A percentile compares a stretch with the other conserved stretches of the same genome.
These are phyloP conservation scores for Parasitella parasitica DNA, from an alignment of 371 early-diverging fungal genomes.

Conservation along the genomic window DNA sequence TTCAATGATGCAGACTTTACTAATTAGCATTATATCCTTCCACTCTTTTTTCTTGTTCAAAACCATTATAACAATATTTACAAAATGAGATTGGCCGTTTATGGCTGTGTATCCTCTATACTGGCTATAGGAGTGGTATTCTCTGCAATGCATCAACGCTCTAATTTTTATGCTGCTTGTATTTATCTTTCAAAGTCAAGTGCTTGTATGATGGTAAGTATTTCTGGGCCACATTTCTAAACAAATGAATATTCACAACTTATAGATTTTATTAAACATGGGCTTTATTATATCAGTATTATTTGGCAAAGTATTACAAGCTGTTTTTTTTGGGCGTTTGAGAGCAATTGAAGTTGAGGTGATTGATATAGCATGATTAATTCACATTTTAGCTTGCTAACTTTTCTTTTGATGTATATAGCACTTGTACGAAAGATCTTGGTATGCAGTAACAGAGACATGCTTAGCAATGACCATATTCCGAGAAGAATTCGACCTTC, in stretches of 20 bases:
- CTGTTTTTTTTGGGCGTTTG: slow-evolving; percentile 88
- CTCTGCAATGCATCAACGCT: slow-evolving; percentile 72
- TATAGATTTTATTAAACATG: slow-evolving; percentile 79
- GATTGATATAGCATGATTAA: not conserved
- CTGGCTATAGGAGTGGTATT: slow-evolving; percentile 72
- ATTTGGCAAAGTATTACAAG: slow-evolving; percentile 71
- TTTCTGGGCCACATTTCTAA: not conserved
- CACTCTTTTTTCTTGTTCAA: not conserved
- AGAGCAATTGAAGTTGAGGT: slow-evolving; percentile 91
- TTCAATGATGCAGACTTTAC: not conserved
- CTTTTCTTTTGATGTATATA: slow-evolving; percentile 27
- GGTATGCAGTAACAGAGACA: slow-evolving; percentile 96
- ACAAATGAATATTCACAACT: not conserved
- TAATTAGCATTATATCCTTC: not conserved
- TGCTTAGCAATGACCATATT: slow-evolving; percentile 95
- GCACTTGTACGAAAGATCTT: slow-evolving; percentile 93
- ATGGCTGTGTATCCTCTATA: slow-evolving; percentile 70
- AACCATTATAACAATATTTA: not conserved
- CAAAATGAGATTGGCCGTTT: slow-evolving; percentile 70
- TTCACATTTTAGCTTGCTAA: not conserved
- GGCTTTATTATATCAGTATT: slow-evolving; percentile 76
- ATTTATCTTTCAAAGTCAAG: slow-evolving; percentile 84
- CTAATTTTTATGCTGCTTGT: slow-evolving; percentile 88
- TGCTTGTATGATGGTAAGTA: slow-evolving; percentile 79
- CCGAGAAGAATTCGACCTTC: slow-evolving; percentile 90